Evolutionary conservation across 2,329 filamentous ascomycete species (phyloP).

Genomic region (Stagonosporopsis cucurbitacearum): DNA sequence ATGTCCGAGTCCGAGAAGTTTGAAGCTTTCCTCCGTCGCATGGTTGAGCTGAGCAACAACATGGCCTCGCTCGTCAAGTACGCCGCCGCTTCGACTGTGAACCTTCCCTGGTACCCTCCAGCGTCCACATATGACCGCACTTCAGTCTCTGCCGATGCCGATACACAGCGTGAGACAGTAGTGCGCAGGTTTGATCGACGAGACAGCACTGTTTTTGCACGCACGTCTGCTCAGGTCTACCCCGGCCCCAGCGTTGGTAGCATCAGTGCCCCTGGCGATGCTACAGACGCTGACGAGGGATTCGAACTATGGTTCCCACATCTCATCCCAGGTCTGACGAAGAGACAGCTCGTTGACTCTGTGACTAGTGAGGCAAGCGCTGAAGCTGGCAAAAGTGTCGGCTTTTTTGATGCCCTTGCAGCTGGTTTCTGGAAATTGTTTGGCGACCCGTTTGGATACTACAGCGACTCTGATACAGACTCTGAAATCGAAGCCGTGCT

Average conservation of each 20-base stretch:
- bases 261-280: conserved; percentile 8
- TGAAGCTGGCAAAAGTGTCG: not conserved
- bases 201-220: not conserved
- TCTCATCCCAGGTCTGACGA: conserved; percentile 5
- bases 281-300: conserved; percentile 12
- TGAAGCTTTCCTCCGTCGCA: conserved; percentile 10
- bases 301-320: conserved; percentile 11
- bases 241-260: conserved; percentile 7
- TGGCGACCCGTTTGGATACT: conserved; percentile 5
- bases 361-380: conserved; percentile 12
- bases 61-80: conserved; percentile 16
- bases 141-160: not conserved
- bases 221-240: not conserved
- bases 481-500: no score
- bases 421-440: not conserved
- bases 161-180: not conserved
- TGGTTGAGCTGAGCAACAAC: conserved; percentile 13
- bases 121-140: conserved; percentile 2
- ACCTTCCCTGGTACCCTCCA: conserved; percentile 4
- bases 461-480: not conserved
- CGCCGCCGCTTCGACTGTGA: conserved; percentile 9
- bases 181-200: not conserved
- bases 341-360: conserved; percentile 12
- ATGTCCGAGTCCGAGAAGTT: conserved; percentile 8
- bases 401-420: conserved; percentile 4